Conservation (phyloP, 805 yeast species). For the Metschnikowia drakensbergensis region DNA sequence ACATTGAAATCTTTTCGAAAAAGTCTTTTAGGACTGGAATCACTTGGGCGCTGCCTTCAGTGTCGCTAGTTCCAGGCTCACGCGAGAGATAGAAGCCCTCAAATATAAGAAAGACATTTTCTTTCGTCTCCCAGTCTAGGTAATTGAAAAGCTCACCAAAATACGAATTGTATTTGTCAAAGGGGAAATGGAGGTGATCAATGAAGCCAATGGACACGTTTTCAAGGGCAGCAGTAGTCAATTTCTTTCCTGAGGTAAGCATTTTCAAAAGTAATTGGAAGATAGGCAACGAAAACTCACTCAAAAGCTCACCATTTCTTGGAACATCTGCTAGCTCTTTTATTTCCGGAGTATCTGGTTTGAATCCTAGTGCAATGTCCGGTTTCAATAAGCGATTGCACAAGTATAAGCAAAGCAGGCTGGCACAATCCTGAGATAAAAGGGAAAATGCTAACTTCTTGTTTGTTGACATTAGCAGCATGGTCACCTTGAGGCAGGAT, state of each 20-base stretch:
- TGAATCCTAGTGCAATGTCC: not conserved
- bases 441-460: slow-evolving; percentile 5
- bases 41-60: slow-evolving; percentile 18
- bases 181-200: slow-evolving; percentile 23
- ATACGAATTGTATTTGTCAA: slow-evolving; percentile 29
- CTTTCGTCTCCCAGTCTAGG: slow-evolving; percentile 29
- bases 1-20: slow-evolving; percentile 45
- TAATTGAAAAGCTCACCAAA: slow-evolving; percentile 39
- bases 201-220: slow-evolving; percentile 8
- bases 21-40: slow-evolving; percentile 41
- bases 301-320: slow-evolving; percentile 4
- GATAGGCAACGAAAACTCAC: slow-evolving; percentile 41
- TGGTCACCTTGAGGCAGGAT: not conserved
- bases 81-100: slow-evolving; percentile 26
- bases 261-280: slow-evolving; percentile 38
- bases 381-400: slow-evolving; percentile 37
- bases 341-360: not conserved
- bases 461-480: slow-evolving; percentile 5
- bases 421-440: slow-evolving; percentile 9
- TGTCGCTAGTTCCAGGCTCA: not conserved
- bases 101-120: slow-evolving; percentile 24
- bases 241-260: slow-evolving; percentile 19
- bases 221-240: slow-evolving; percentile 9
- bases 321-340: not conserved
- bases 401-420: slow-evolving; percentile 41